Evolutionary conservation across 352 stramenopile genomes (phyloP), one percentile per base, ranked within the genome.

Genomic region (Pilasporangium apinafurcum): DNA sequence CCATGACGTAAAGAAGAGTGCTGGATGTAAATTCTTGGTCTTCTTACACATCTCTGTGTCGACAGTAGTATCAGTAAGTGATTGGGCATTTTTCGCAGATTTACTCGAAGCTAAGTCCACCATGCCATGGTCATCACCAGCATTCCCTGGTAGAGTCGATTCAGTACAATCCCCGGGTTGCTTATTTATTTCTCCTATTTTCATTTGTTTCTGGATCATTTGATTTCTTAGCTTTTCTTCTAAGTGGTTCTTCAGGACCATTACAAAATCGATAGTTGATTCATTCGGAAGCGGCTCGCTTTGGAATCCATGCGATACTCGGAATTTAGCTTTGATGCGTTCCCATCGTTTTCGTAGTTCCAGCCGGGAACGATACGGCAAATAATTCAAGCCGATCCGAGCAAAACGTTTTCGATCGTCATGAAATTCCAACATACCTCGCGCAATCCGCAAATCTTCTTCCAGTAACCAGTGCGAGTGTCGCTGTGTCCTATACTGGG

Each of bases 1-100:
- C 82, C 82, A 93, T 7, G 76, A 87, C 16, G 82, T 83, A 56
- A 88, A 93, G 55, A 93, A 93, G 6, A 93, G 59, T 24, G 79
- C 71, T 5, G 82, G 82, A 18, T 93, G 82, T 17, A 93, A 44
- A 28, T 86, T 75, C 43, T 91, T 90, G 2, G 39, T n/a, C n/a
- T n/a, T 32, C 22, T 48, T 49, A 44, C 79, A 91, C 5, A 1
- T 14, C n/a, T 21, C 43, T 18, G 34, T 39, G 22, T 8, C 3
- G n/a, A 1, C 9, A 39, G 22, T 21, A 39, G 14, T 39, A 21
- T 20, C 25, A 4, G 34, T 51, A 34, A 13, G 28, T 1, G 41
- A 30, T 37, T 65, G 31, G 4, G 14, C 24, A 2, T 25, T 30
- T 30, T 67, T 68, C 22, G 48, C 48, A 17, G 58, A 14, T 16